phyloP scores from a whole-genome alignment of 2,329 filamentous ascomycete genomes.

The Tolypocladium nubicola region DNA sequence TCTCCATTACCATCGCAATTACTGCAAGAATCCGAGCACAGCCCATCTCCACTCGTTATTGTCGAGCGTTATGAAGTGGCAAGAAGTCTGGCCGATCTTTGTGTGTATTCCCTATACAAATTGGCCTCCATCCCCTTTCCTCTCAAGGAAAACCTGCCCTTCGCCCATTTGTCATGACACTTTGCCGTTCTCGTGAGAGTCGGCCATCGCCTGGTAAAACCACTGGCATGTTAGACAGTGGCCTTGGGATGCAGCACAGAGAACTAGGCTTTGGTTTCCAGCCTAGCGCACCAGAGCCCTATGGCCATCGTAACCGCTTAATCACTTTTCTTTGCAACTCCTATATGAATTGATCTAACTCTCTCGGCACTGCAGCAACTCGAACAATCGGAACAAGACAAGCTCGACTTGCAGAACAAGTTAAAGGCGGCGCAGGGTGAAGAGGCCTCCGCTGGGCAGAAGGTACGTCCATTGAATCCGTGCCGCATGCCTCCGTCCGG shows the following conservation, averaged over 20 bases:
- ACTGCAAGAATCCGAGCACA: not conserved
- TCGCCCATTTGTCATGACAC: not conserved
- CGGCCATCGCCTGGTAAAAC: not conserved
- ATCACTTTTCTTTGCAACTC: not conserved
- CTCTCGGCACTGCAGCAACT: conserved; percentile 34
- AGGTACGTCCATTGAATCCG: conserved; percentile 30
- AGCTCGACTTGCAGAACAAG: conserved; percentile 42
- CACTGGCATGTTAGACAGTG: not conserved
- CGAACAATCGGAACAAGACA: conserved; percentile 46
- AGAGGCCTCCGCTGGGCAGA: conserved; percentile 37
- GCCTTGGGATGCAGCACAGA: not conserved
- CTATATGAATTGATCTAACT: not conserved
- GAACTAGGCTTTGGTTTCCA: not conserved
- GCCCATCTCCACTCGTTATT: not conserved
- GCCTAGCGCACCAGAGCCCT: too few relatives aligned
- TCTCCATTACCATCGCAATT: conserved; percentile 8
- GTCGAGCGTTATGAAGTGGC: not conserved
- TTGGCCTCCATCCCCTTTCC: too few relatives aligned
- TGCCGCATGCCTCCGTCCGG: not conserved
- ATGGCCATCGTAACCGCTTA: not conserved
- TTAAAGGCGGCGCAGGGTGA: conserved; percentile 42
- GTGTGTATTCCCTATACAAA: not conserved
- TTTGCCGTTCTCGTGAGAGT: not conserved
- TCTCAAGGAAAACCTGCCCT: not conserved
- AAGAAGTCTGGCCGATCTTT: not conserved